A percentile compares a stretch with the other conserved stretches of the same genome.
phyloP scores from a whole-genome alignment of 768 basidiomycete genomes.

The Neoboletus magnificus region DNA sequence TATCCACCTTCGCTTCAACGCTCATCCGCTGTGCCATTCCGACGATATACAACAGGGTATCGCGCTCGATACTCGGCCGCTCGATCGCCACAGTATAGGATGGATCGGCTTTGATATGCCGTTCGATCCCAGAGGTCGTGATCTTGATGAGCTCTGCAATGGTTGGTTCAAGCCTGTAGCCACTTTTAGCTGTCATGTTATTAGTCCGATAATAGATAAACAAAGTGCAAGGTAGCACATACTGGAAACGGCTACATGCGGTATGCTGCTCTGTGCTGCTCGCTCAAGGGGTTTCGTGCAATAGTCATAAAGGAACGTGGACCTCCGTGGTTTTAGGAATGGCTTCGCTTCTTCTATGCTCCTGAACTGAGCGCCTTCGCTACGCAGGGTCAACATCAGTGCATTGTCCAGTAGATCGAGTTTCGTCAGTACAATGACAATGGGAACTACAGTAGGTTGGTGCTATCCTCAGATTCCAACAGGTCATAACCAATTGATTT shows the following conservation, averaged over 20 bases:
- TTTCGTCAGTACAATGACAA: neutral
- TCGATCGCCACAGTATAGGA: too few species aligned
- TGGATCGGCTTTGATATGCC: neutral
- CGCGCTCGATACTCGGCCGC: neutral
- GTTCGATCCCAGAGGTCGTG: neutral
- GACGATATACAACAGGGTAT: neutral
- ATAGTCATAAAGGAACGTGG: neutral
- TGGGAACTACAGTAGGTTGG: neutral
- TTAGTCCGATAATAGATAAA: neutral
- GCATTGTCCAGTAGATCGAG: neutral
- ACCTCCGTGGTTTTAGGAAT: neutral
- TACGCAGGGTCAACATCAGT: neutral
- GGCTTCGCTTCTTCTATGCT: neutral
- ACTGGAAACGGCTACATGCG: neutral
- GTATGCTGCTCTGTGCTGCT: neutral
- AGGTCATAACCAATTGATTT: neutral
- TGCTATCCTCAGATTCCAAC: neutral
- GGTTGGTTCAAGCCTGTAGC: neutral
- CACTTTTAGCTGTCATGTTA: neutral
- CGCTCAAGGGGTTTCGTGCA: neutral
- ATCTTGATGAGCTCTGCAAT: neutral
- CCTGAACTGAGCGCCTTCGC: neutral
- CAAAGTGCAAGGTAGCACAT: neutral
- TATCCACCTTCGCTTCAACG: neutral
- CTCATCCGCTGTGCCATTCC: neutral